Evolutionary conservation across 1,139 yeast species (phyloP), one percentile per base, ranked within the genome.

Genomic region (Nakaseomyces kungkrabaensis): DNA sequence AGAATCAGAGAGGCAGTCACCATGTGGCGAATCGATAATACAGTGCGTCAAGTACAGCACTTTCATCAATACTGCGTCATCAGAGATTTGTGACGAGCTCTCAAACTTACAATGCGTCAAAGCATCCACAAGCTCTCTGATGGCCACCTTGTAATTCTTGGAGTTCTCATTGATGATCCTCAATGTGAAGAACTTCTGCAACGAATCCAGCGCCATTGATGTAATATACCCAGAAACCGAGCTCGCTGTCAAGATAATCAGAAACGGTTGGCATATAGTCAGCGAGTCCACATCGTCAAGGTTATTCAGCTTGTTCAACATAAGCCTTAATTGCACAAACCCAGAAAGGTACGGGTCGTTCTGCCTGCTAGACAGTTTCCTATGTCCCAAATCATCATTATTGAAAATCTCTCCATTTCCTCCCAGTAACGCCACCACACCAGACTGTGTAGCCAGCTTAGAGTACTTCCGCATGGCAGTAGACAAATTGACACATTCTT

Each of bases 81-180:
- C 98, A 41, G 90, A 84, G 42, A 84, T 79, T 64, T 89, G 96
- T 63, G 90, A 97, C 0, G 95, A 86, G 1, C 96, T 96, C 69
- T 92, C 97, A 65, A 92, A 94, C 37, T 96, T 79, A 67, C 98
- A 92, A 62, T 89, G 96, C 0, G 97, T 87, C 52, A 94, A 75
- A 0, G 97, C 85, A 17, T 86, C 77, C 29, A 83, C 77, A 54
- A 69, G 75, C 70, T 65, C 78, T 65, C 63, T 79, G 63, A 59
- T 62, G 49, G 63, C 68, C 49, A 49, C 74, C 50, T 68, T 79
- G 40, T 87, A 75, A 37, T 81, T 77, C 22, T 68, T 66, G 4
- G 81, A 75, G 1, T 67, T 56, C 17, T 66, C 63, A 42, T 72
- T 68, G 17, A 82, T 69, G 26, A 84, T 74, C 9, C 72, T 79